These are phyloP conservation scores for Botrytis galanthina DNA, from an alignment of 2,329 filamentous ascomycete species.

Conservation along the genomic window DNA sequence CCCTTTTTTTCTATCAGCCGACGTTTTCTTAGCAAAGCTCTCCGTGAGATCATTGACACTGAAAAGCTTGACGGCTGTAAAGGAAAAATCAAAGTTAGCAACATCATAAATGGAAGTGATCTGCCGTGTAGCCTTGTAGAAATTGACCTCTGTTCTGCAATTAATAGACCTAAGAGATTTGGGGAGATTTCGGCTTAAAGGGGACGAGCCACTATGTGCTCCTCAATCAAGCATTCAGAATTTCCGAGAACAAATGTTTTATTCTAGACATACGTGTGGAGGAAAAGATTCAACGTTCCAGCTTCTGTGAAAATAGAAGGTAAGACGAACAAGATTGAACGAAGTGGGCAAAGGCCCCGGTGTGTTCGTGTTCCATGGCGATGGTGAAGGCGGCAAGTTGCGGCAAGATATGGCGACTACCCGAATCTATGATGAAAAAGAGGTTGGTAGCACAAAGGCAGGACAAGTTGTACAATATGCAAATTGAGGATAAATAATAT, in stretches of 20 bases:
- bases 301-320: background rate
- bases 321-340: background rate
- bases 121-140: conserved; percentile 16
- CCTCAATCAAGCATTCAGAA: background rate
- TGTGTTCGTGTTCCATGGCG: conserved; percentile 10
- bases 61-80: background rate
- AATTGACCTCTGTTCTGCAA: background rate
- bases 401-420: conserved; percentile 15
- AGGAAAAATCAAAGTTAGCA: background rate
- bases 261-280: background rate
- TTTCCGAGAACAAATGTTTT: background rate
- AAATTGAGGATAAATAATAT: conserved; percentile 6
- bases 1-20: conserved; percentile 9
- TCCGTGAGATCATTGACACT: background rate
- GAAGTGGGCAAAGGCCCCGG: conserved; percentile 6
- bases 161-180: background rate
- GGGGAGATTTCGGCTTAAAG: background rate
- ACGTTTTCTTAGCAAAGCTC: background rate
- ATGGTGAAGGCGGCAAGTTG: conserved; percentile 11
- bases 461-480: conserved; percentile 9
- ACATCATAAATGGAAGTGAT: background rate
- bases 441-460: conserved; percentile 8
- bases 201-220: conserved; percentile 9
- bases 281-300: background rate
- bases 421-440: conserved; percentile 14